Base-by-base conservation (phyloP, 2,329 filamentous ascomycete species). In the Periglandula ipomoeae region DNA sequence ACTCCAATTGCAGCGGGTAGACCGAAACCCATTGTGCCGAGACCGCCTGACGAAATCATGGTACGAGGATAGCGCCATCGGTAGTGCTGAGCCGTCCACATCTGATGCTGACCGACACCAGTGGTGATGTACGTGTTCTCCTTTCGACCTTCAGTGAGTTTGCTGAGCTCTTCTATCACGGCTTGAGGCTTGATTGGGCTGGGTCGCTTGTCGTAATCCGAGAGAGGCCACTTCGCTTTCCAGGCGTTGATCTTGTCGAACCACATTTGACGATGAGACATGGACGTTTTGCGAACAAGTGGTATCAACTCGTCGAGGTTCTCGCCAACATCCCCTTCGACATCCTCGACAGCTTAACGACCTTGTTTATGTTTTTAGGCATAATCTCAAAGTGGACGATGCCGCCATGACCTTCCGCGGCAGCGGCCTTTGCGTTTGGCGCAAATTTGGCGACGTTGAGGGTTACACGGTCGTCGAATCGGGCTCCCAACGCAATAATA, bases 291-390 rank as follows among this genome's bases (percentile, higher is more conserved):
- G 23, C 73, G 56, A 46, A 87, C 69, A 20, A 96, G 70, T 47
- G 90, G 90, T 32, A 97, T 61, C 46, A 97, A 82, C 27, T 79
- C 70, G 44, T 75, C 75, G 27, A 97, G 73, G 67, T 95, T 97
- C 20, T 82, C 72, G 3, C 84, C 82, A 32, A 95, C 88, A 62
- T 97, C 91, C 51, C 93, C 93, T 70, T 95, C 90, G 17, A 97
- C 84, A 43, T 91, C 91, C 71, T 96, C 89, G 37, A 87, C 96
- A 7, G 91, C 89, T 70, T 97, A 89, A 98, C 86, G 38, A 97
- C 90, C 79, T 97, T 98, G 82, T 97, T 97, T 72, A 97, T 97
- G 75, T 98, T 97, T 83, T 98, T 98, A 59, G 93, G 91, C 85
- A 97, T 86, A 61, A 98, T 90, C 65, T 97, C 91, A 61, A 97